Evolutionary conservation across 2,329 filamentous ascomycete species (phyloP), one percentile per base, ranked within the genome.

Genomic region (Teratosphaeria destructans): DNA sequence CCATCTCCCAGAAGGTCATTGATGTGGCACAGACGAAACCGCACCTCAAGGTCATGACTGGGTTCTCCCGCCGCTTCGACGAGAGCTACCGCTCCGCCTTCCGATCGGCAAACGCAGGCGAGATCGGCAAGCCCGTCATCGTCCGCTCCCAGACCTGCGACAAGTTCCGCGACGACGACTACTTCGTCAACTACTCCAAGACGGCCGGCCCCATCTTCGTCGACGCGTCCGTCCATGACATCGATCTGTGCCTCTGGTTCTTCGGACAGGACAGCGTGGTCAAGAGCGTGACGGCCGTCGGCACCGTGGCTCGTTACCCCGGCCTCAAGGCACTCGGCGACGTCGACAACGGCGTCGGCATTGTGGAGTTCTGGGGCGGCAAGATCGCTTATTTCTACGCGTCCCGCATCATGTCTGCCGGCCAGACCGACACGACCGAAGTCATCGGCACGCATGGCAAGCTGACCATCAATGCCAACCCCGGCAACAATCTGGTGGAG

Each of bases 201-300:
- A 85, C 82, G 73, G 81, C 77, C 1, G 85, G 86, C 37, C 85
- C 85, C 26, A 86, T 88, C 69, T 88, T 88, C 65, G 85, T 88
- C 60, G 86, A 88, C 75, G 86, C 83, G 74, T 83, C 82, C 57
- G 83, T 88, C 67, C 86, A 88, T 75, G 86, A 88, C 66, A 88
- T 88, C 65, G 84, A 86, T 62, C 78, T 87, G 2, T 77, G 82
- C 0, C 74, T 86, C 1, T 86, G 83, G 83, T 86, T 82, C 75
- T 84, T 85, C 67, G 82, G 81, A 10, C 72, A 80, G 54, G 77
- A 81, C 54, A 76, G 74, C 49, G 71, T 76, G 14, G 77, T 84
- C 63, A 85, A 85, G 72, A 79, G 75, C 55, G 80, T 84, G 8
- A 76, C 77, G 0, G 81, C 82, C 0, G 72, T 80, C 2, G 84